These are phyloP conservation scores for Nothophoma quercina DNA, from an alignment of 2,329 filamentous ascomycete genomes.

Conservation along the genomic window DNA sequence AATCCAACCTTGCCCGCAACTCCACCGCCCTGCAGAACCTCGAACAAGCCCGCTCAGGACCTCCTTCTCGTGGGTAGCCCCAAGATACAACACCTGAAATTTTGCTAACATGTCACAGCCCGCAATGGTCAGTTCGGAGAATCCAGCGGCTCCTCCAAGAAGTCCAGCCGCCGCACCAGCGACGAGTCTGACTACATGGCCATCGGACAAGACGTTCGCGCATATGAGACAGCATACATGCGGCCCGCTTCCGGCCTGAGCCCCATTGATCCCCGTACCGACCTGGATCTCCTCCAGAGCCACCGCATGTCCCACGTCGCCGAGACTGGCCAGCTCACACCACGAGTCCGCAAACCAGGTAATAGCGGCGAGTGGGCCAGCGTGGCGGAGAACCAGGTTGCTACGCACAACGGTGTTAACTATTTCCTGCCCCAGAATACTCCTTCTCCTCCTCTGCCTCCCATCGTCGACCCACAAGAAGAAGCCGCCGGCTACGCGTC, in stretches of 20 bases:
- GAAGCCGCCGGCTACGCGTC: slow-evolving; percentile 14
- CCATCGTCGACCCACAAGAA: slow-evolving; percentile 24
- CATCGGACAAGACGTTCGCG: slow-evolving; percentile 34
- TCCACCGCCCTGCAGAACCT: slow-evolving; percentile 44
- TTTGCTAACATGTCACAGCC: slow-evolving; percentile 27
- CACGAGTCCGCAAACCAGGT: slow-evolving; percentile 48
- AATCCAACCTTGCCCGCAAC: slow-evolving; percentile 42
- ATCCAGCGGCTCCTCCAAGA: slow-evolving; percentile 31
- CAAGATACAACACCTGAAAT: background rate
- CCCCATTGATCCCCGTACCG: slow-evolving; percentile 43
- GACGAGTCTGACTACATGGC: slow-evolving; percentile 48
- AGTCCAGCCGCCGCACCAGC: slow-evolving; percentile 43
- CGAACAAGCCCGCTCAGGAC: slow-evolving; percentile 32
- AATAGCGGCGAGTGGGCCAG: slow-evolving; percentile 50
- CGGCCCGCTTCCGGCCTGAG: slow-evolving; percentile 29
- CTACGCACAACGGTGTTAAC: slow-evolving; percentile 46
- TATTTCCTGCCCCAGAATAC: slow-evolving; percentile 49
- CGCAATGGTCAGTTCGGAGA: slow-evolving; percentile 28
- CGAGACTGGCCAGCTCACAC: slow-evolving; percentile 58
- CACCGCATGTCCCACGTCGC: slow-evolving; percentile 60
- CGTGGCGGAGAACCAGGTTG: slow-evolving; percentile 41
- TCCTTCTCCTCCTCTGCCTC: slow-evolving; percentile 43
- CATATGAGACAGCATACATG: slow-evolving; percentile 47
- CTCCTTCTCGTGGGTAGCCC: slow-evolving; percentile 38
- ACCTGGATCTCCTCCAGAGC: slow-evolving; percentile 53